Conservation (phyloP, 2,329 filamentous ascomycete genomes). For the Diplodia intermedia region DNA sequence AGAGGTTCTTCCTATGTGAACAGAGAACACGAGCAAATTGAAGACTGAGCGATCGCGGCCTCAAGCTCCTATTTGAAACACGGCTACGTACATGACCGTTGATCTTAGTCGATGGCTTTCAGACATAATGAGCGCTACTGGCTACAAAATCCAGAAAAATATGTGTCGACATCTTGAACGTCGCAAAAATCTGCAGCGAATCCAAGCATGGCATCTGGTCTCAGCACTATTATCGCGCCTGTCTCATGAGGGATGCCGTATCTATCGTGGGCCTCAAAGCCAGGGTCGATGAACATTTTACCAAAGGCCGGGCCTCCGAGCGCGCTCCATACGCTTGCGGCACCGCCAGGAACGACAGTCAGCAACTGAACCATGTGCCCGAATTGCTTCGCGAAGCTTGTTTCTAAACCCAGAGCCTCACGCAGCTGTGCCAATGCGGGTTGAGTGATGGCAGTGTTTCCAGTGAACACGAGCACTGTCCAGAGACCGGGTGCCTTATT, state of each 20-base stretch:
- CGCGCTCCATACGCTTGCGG: not conserved
- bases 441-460: conserved; percentile 2
- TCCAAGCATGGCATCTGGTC: conserved; percentile 8
- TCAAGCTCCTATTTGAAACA: too few species aligned
- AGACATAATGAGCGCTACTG: not conserved
- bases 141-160: conserved; percentile 1
- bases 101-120: too few species aligned
- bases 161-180: conserved; percentile 3
- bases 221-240: conserved; percentile 6
- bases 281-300: conserved; percentile 11
- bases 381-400: not conserved
- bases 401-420: not conserved
- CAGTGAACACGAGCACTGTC: conserved; percentile 5
- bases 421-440: not conserved
- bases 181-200: conserved; percentile 2
- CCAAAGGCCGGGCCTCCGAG: conserved; percentile 9
- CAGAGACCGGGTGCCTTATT: not conserved
- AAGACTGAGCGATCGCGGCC: not conserved
- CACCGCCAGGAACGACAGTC: not conserved
- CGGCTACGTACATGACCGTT: too few species aligned
- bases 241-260: conserved; percentile 6
- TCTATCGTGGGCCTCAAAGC: conserved; percentile 3
- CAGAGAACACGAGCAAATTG: not conserved
- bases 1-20: not conserved
- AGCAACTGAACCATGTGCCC: not conserved